Base-by-base conservation (phyloP, 2,329 filamentous ascomycete species). In the Cercospora nicotianae region DNA sequence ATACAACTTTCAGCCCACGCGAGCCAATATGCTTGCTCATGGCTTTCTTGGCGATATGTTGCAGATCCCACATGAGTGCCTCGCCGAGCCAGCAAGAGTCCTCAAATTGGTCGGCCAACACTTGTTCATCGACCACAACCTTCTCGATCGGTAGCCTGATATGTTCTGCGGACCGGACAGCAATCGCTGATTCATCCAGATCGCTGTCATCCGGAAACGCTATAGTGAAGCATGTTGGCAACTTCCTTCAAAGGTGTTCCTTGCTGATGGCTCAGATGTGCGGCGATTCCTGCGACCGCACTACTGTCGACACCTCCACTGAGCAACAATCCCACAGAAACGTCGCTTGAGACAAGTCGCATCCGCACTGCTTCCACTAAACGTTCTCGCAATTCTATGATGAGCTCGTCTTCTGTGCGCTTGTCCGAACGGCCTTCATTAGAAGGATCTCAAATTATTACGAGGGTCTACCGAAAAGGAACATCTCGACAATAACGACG, bases 271-370 rank as follows among this genome's bases (percentile, higher is more conserved):
- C 18, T 55, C 5, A 55, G 12, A 9, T 55, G 20, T 5, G 48
- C 18, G 12, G 26, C 82, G 72, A 89, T 87, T 3, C 87, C 86
- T 7, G 86, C 86, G 26, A 88, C 76, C 1, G 82, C 80, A 0
- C 85, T 87, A 0, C 85, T 87, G 73, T 88, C 86, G 60, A 89
- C 82, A 1, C 87, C 87, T 3, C 87, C 86, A 23, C 81, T 84
- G 0, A 88, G 77, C 66, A 86, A 88, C 62, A 89, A 78, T 2
- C 85, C 87, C 3, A 88, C 79, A 0, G 85, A 85, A 0, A 88
- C 87, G 72, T 89, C 87, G n/a, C 39, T 45, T 0, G 86, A 86
- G 13, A 82, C 80, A 7, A 88, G 77, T 5, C 86, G 82, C n/a
- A 86, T 70, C n/a, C 81, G 81, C 12, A 88, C 78, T 0, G 86